These are phyloP conservation scores for Malus orientalis DNA, from an alignment of 306 rosid species.

Conservation along the genomic window DNA sequence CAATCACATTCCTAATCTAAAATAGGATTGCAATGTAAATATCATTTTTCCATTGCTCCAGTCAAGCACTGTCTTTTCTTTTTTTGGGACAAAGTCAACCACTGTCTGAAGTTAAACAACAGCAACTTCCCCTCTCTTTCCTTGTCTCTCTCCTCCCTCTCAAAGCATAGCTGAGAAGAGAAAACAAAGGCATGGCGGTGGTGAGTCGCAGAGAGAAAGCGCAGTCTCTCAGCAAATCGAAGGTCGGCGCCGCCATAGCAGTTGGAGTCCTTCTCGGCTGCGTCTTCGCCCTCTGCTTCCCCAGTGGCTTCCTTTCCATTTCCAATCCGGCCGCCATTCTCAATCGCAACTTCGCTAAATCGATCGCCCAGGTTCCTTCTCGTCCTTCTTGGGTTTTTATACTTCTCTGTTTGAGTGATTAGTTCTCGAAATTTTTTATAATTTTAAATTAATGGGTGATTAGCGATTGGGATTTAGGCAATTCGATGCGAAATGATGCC, in stretches of 20 bases:
- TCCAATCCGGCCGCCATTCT: constrained; percentile 25
- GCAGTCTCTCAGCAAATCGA: constrained; percentile 40
- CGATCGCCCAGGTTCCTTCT: constrained; percentile 48
- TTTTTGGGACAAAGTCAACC: background rate
- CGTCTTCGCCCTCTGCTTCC: constrained; percentile 54
- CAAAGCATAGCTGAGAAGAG: background rate
- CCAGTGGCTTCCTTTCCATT: constrained; percentile 44
- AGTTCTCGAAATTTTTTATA: background rate
- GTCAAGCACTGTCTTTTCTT: too few relatives aligned
- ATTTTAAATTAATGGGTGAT: background rate
- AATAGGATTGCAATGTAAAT: too few relatives aligned
- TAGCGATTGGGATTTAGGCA: background rate
- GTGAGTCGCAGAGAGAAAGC: constrained; percentile 48
- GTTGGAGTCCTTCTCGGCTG: constrained; percentile 68
- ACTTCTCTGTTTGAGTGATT: constrained; percentile 4
- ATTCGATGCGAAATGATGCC: background rate
- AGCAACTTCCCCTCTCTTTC: background rate
- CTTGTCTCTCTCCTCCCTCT: background rate
- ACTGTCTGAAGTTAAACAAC: background rate
- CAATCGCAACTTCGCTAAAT: constrained; percentile 24
- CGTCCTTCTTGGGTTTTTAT: background rate
- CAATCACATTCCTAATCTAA: too few relatives aligned
- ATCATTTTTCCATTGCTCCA: too few relatives aligned
- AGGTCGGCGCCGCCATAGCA: constrained; percentile 39
- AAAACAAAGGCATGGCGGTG: constrained; percentile 26